Conservation (phyloP, 2,329 filamentous ascomycete species). For the Trichoderma oligosporum region DNA sequence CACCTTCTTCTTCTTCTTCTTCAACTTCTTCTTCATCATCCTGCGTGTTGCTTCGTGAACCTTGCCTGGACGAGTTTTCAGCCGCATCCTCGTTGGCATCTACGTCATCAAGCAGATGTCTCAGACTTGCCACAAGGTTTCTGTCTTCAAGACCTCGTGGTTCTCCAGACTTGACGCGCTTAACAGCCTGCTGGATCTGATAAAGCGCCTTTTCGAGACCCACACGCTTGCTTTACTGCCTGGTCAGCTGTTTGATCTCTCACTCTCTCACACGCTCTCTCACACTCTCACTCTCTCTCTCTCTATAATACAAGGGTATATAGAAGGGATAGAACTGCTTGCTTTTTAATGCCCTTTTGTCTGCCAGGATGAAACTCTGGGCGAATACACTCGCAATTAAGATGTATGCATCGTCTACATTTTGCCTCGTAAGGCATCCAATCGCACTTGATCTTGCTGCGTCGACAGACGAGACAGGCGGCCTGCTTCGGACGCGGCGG, state of each 20-base stretch:
- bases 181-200: constrained; percentile 68
- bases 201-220: constrained; percentile 71
- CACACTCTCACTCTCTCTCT: no score
- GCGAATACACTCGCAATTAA: constrained; percentile 59
- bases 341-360: constrained; percentile 77
- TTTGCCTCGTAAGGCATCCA: constrained; percentile 48
- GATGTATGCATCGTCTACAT: constrained; percentile 60
- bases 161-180: constrained; percentile 47
- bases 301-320: no score
- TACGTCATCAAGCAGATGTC: constrained; percentile 36
- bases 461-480: constrained; percentile 61
- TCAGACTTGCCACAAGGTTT: constrained; percentile 43
- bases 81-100: constrained; percentile 23
- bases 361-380: constrained; percentile 70
- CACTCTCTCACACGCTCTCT: no score
- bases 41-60: constrained; percentile 31
- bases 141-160: constrained; percentile 43
- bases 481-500: constrained; percentile 39
- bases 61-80: constrained; percentile 25
- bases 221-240: constrained; percentile 59
- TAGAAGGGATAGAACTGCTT: no score
- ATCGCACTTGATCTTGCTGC: constrained; percentile 66
- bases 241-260: not conserved
- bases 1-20: no score
- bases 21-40: no score